Evolutionary conservation across 2,329 filamentous ascomycete genomes (phyloP).

Genomic region (Calonectria pauciramosa): DNA sequence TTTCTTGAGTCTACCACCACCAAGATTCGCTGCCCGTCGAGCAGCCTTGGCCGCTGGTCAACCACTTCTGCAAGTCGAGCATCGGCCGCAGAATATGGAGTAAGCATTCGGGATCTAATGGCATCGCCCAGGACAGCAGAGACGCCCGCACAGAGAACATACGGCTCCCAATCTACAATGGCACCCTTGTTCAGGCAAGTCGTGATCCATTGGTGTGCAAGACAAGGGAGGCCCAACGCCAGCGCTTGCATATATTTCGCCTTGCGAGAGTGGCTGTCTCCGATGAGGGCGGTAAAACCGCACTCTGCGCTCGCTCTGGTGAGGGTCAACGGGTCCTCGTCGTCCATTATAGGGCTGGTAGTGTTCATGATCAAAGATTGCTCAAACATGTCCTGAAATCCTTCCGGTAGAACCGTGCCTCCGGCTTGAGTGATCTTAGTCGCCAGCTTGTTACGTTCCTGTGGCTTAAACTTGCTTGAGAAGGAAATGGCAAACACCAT

Average conservation of each 20-base stretch:
- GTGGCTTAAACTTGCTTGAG: constrained; percentile 58
- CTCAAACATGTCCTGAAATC: constrained; percentile 87
- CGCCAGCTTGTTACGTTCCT: constrained; percentile 63
- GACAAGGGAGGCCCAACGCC: constrained; percentile 87
- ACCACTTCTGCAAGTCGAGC: constrained; percentile 72
- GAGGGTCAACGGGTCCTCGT: constrained; percentile 63
- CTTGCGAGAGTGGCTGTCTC: constrained; percentile 87
- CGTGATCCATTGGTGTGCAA: constrained; percentile 85
- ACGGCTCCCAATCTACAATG: constrained; percentile 82
- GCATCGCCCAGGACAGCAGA: constrained; percentile 83
- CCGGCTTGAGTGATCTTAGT: constrained; percentile 78
- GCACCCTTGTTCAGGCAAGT: constrained; percentile 74
- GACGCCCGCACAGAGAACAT: constrained; percentile 87
- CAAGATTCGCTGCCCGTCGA: constrained; percentile 76
- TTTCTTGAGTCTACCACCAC: constrained; percentile 74
- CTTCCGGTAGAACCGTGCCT: constrained; percentile 77
- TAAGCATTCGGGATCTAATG: constrained; percentile 79
- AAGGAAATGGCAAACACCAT: constrained; percentile 94
- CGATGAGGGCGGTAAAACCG: constrained; percentile 88
- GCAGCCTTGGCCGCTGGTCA: constrained; percentile 70
- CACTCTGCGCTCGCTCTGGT: constrained; percentile 64
- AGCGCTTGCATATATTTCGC: constrained; percentile 96
- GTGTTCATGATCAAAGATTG: constrained; percentile 52
- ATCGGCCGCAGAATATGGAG: constrained; percentile 69
- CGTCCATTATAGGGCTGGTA: constrained; percentile 47